Evolutionary conservation across 1,139 yeast genomes (phyloP).

Genomic region (Meyerozyma carpophila): DNA sequence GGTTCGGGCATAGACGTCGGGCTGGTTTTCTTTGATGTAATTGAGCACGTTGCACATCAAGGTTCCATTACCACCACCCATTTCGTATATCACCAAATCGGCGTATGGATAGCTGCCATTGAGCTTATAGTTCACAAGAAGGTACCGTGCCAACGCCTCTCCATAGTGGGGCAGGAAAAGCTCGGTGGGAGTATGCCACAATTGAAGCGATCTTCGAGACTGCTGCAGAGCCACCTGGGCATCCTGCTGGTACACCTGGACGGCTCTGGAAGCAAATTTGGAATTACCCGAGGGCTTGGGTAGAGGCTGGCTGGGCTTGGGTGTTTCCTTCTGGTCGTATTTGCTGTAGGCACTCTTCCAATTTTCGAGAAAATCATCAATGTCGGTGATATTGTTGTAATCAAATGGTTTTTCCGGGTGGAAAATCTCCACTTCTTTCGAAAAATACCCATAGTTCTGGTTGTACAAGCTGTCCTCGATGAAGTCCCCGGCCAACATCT

Average conservation of each 20-base stretch:
- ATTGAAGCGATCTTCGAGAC: conserved; percentile 48
- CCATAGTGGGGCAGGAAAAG: conserved; percentile 81
- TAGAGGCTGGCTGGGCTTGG: conserved; percentile 4
- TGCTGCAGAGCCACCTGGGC: conserved; percentile 11
- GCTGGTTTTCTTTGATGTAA: conserved; percentile 57
- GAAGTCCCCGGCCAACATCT: conserved; percentile 72
- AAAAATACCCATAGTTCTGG: conserved; percentile 76
- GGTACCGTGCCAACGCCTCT: conserved; percentile 72
- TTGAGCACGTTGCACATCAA: conserved; percentile 74
- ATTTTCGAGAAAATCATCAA: conserved; percentile 62
- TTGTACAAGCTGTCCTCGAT: conserved; percentile 83
- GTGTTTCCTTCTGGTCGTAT: conserved; percentile 35
- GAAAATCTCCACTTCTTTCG: conserved; percentile 73
- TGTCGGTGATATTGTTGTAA: conserved; percentile 52
- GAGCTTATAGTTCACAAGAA: conserved; percentile 63
- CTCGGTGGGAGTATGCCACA: conserved; percentile 92
- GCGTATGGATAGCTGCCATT: conserved; percentile 56
- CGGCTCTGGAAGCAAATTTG: conserved; percentile 30
- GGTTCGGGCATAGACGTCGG: conserved; percentile 66
- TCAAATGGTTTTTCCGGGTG: conserved; percentile 58
- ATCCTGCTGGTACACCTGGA: conserved; percentile 26
- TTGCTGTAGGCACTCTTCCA: conserved; percentile 67
- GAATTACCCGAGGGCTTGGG: conserved; percentile 3
- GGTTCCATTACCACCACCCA: conserved; percentile 92
- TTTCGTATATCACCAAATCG: conserved; percentile 71